Evolutionary conservation across 441 rosid genomes (phyloP).

Genomic region (Monsonia emarginata): DNA sequence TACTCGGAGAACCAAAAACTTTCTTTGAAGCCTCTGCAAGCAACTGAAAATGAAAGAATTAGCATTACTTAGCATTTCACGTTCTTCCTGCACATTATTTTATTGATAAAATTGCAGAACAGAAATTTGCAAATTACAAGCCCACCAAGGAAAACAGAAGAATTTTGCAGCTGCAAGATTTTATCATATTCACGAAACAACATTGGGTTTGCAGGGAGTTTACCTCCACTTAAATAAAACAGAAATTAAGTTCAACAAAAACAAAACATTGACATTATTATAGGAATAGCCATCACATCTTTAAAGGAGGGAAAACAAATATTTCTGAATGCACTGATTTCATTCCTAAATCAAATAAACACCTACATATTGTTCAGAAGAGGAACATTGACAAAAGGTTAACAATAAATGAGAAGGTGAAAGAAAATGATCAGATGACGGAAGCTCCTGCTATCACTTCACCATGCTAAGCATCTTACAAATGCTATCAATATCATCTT

Average conservation of each 20-base stretch:
- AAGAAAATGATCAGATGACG: not conserved
- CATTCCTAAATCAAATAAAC: not conserved
- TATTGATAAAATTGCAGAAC: not conserved
- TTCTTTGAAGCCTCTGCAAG: conserved; percentile 91
- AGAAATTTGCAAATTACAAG: not conserved
- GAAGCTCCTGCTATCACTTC: no score
- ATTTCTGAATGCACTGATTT: not conserved
- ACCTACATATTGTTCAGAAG: not conserved
- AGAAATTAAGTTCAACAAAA: not conserved
- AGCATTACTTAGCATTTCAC: conserved; percentile 1
- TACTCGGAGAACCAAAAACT: conserved; percentile 53
- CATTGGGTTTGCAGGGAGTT: not conserved
- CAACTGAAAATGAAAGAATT: conserved; percentile 48
- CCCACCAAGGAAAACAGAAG: not conserved
- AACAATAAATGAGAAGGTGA: not conserved
- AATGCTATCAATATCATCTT: not conserved
- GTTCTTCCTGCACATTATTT: not conserved
- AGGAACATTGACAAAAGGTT: not conserved
- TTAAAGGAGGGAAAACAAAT: not conserved
- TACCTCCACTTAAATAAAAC: not conserved
- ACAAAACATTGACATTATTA: not conserved
- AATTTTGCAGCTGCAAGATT: not conserved
- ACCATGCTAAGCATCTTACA: not conserved
- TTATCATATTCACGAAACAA: not conserved
- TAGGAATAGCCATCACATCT: not conserved